A percentile compares a stretch with the other conserved stretches of the same genome.
Evolutionary conservation across 2,329 filamentous ascomycete species (phyloP).

Genomic region (Colletotrichum cordylinicola): DNA sequence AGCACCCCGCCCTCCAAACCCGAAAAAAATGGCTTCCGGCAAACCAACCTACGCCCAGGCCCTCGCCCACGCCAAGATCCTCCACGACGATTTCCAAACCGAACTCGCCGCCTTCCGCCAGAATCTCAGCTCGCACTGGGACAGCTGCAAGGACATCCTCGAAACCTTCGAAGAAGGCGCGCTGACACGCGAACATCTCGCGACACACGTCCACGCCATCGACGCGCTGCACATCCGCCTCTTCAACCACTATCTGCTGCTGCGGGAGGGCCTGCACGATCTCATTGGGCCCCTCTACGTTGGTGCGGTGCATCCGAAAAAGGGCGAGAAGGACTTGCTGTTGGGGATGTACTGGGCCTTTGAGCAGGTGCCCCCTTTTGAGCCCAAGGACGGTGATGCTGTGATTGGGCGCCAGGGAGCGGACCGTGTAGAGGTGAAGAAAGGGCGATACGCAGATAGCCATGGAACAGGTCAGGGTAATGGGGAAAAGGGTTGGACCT

Average conservation of each 20-base stretch:
- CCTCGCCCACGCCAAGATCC: neutral
- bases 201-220: neutral
- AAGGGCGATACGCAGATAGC: accelerated
- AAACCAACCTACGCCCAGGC: neutral
- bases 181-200: neutral
- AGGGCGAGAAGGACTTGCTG: neutral
- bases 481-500: neutral
- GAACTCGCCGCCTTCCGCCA: neutral
- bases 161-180: neutral
- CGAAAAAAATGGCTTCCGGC: neutral
- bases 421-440: neutral
- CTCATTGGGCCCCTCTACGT: neutral
- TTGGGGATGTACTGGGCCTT: neutral
- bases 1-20: accelerated
- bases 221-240: neutral
- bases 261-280: neutral
- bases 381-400: neutral
- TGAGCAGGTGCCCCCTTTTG: neutral
- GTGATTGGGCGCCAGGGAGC: accelerated
- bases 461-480: accelerated
- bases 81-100: neutral
- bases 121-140: neutral
- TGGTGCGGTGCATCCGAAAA: neutral
- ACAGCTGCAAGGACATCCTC: neutral
- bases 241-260: neutral